These are phyloP conservation scores for Peronospora belbahrii DNA, from an alignment of 352 stramenopile genomes.

Conservation along the genomic window DNA sequence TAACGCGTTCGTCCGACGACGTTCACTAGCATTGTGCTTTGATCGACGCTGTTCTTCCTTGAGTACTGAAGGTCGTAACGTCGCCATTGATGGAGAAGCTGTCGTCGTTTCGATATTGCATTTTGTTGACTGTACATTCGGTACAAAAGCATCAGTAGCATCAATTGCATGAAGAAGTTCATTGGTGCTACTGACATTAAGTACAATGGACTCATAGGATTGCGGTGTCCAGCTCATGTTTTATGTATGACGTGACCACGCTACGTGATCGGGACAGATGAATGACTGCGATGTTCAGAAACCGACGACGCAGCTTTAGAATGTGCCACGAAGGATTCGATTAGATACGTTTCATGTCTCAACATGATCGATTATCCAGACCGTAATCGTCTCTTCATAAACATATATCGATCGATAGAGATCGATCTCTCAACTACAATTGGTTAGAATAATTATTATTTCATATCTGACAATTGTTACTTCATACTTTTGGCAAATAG, in stretches of 20 bases:
- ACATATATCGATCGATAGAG: slow-evolving; percentile 2
- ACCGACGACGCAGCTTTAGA: no score
- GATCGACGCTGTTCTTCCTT: slow-evolving; percentile 36
- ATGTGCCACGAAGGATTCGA: no score
- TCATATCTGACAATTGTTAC: no score
- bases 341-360: slow-evolving; percentile 5
- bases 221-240: slow-evolving; percentile 16
- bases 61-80: slow-evolving; percentile 2
- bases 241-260: no score
- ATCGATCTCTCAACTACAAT: no score
- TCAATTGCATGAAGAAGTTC: slow-evolving; percentile 4
- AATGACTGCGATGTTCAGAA: no score
- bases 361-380: slow-evolving; percentile 7
- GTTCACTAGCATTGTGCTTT: slow-evolving; percentile 58
- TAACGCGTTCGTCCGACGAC: slow-evolving; percentile 44
- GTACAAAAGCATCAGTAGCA: no score
- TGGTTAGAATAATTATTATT: no score
- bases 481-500: no score
- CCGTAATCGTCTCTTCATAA: not conserved
- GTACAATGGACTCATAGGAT: slow-evolving; percentile 14
- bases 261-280: not conserved
- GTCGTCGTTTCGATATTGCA: slow-evolving; percentile 14
- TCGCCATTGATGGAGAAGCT: not conserved
- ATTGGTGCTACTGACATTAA: slow-evolving; percentile 8
- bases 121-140: slow-evolving; percentile 11